phyloP scores from a whole-genome alignment of 768 basidiomycete species.

The Russula olivacea region DNA sequence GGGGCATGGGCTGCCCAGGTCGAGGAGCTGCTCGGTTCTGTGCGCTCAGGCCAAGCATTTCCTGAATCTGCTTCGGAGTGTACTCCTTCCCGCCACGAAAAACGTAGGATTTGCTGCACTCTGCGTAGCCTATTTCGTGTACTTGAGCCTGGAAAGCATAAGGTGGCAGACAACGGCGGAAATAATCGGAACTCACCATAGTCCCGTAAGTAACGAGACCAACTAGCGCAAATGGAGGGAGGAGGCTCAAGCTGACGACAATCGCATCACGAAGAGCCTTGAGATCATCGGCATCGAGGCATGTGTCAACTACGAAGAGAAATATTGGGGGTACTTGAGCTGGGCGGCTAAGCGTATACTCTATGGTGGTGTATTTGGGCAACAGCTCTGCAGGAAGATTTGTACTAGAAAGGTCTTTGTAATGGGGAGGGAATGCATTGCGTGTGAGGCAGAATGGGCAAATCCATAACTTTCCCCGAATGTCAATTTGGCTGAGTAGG shows the following conservation, averaged over 20 bases:
- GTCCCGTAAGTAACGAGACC: constrained; percentile 96
- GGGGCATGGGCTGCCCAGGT: constrained; percentile 76
- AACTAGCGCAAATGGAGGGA: constrained; percentile 92
- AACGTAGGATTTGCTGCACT: constrained; percentile 97
- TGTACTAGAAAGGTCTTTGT: constrained; percentile 96
- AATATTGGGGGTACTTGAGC: constrained; percentile 94
- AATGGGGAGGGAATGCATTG: constrained; percentile 96
- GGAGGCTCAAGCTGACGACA: constrained; percentile 85
- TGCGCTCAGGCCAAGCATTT: constrained; percentile 88
- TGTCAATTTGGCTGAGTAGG: constrained; percentile 84
- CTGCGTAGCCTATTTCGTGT: constrained; percentile 93
- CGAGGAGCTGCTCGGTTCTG: constrained; percentile 80
- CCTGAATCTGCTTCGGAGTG: constrained; percentile 90
- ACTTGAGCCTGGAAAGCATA: constrained; percentile 74
- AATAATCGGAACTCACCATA: constrained; percentile 56
- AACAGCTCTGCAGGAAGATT: constrained; percentile 95
- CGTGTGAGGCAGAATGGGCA: constrained; percentile 97
- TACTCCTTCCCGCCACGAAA: constrained; percentile 99
- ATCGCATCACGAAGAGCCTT: constrained; percentile 94
- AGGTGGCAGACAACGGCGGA: not conserved
- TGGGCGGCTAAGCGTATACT: constrained; percentile 93
- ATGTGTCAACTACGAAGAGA: constrained; percentile 95
- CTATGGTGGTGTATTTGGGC: constrained; percentile 98
- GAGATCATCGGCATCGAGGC: constrained; percentile 91
- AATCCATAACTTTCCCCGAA: constrained; percentile 98